Evolutionary conservation across 2,329 filamentous ascomycete species (phyloP), one percentile per base, ranked within the genome.

Genomic region (Trichoderma sp.): DNA sequence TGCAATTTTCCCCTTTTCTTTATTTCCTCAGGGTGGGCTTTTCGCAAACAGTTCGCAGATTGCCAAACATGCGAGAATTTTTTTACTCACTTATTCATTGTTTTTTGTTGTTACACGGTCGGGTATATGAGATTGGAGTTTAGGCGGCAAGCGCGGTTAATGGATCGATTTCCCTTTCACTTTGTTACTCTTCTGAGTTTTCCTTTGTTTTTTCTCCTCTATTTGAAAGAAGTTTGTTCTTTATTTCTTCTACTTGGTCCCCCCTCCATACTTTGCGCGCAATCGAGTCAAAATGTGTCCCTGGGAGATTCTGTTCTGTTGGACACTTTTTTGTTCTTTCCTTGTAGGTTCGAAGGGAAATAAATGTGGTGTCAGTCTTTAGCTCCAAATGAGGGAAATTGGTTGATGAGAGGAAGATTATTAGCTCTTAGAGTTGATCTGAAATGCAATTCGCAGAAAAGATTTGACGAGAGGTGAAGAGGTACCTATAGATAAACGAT

Each of bases 101-200:
- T 47, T 27, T 13, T 35, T n/a, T 47, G 24, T 49, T 40, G 24
- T 55, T 57, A 13, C 37, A 21, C 16, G 19, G 16, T 16, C 19
- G 5, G 29, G 37, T 47, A 19, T 35, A 43, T 29, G 49, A 27
- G 40, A 21, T 24, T 16, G 63, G 63, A 67, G 63, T 67, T 35
- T 58, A 37, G 63, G 63, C 4, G 55, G n/a, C 31, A 67, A 67
- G 63, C 63, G 55, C 37, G 63, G 27, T 37, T 37, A 49, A 58
- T 59, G 63, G 37, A 58, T 59, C 10, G 8, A 13, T 33, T 59
- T 33, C 55, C 33, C 53, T 49, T 35, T 35, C 3, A 14, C 14
- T 53, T n/a, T 58, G 29, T 29, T 56, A 56, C 29, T 33, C 5
- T 57, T 57, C 19, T 57, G 8, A 35, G 16, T 43, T 37, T 14